Conservation (phyloP, 1,139 yeast species). For the Saccharomycopsis hybrid region DNA sequence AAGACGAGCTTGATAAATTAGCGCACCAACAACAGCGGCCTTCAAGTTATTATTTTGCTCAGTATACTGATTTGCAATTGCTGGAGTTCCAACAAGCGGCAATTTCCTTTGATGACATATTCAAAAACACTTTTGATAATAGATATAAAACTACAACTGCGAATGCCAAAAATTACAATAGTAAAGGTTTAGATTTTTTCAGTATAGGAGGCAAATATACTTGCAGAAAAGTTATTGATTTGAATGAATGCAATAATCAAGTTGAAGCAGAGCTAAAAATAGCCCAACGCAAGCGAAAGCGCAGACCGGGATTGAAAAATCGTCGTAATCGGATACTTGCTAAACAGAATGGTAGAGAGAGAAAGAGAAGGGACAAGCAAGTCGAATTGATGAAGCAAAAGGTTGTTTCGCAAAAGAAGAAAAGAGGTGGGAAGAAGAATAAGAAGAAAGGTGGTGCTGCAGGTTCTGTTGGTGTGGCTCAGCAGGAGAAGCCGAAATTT, state of each 20-base stretch:
- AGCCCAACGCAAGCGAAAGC: conserved; percentile 5
- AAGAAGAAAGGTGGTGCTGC: conserved; percentile 26
- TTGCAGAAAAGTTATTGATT: conserved; percentile 33
- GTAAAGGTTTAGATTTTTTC: no score
- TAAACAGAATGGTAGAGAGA: conserved; percentile 12
- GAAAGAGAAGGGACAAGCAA: conserved; percentile 27
- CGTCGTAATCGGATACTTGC: conserved; percentile 8
- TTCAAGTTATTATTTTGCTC: conserved; percentile 43
- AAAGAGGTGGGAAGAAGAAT: conserved; percentile 34
- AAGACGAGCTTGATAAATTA: conserved; percentile 27
- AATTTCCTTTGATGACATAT: conserved; percentile 38
- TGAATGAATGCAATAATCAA: conserved; percentile 35
- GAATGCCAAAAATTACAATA: no score
- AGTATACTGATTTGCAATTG: conserved; percentile 31
- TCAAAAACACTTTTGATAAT: conserved; percentile 11
- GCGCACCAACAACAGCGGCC: conserved; percentile 41
- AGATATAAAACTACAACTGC: no score
- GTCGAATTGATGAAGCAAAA: conserved; percentile 35
- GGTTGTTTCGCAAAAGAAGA: conserved; percentile 44
- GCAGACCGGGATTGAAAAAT: conserved; percentile 17
- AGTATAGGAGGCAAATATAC: no score
- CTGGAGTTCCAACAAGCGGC: conserved; percentile 38
- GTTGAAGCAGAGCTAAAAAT: conserved; percentile 30
- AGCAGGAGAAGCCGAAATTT: conserved; percentile 26
- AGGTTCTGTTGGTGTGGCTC: conserved; percentile 22